Conservation (phyloP, 768 basidiomycete genomes). For the Thelephora aurantiotincta region DNA sequence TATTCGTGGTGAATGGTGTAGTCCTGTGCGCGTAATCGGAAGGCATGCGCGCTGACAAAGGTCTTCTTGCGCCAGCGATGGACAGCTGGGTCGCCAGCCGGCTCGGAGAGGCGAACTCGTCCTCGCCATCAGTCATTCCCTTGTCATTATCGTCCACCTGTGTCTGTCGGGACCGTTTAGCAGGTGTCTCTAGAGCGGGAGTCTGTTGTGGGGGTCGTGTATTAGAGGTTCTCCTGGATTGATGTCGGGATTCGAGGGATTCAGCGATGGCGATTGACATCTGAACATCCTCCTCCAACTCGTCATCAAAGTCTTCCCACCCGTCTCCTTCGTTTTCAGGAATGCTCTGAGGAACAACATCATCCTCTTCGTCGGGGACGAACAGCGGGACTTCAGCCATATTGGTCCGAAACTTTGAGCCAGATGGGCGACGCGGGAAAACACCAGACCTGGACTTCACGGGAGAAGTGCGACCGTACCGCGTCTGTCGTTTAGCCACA, state of each 20-base stretch:
- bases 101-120: slow-evolving; percentile 35
- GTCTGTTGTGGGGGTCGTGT: not conserved
- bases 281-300: slow-evolving; percentile 39
- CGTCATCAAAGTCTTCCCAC: slow-evolving; percentile 4
- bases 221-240: slow-evolving; percentile 18
- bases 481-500: slow-evolving; percentile 33
- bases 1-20: no score
- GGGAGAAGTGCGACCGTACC: slow-evolving; percentile 21
- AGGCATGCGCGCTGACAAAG: no score
- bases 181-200: not conserved
- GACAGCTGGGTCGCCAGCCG: slow-evolving; percentile 55
- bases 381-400: slow-evolving; percentile 28
- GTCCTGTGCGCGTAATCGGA: no score
- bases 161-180: slow-evolving; percentile 3
- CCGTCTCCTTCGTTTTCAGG: slow-evolving; percentile 12
- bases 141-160: no score
- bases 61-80: slow-evolving; percentile 40
- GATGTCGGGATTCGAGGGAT: slow-evolving; percentile 30
- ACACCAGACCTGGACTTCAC: slow-evolving; percentile 13
- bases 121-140: slow-evolving; percentile 21
- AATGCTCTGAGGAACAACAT: slow-evolving; percentile 11
- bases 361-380: slow-evolving; percentile 31
- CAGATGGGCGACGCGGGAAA: no score
- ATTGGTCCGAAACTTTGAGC: no score
- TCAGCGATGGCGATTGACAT: slow-evolving; percentile 48